Evolutionary conservation across 2,329 filamentous ascomycete species (phyloP).

Genomic region (Calycina herbarum): DNA sequence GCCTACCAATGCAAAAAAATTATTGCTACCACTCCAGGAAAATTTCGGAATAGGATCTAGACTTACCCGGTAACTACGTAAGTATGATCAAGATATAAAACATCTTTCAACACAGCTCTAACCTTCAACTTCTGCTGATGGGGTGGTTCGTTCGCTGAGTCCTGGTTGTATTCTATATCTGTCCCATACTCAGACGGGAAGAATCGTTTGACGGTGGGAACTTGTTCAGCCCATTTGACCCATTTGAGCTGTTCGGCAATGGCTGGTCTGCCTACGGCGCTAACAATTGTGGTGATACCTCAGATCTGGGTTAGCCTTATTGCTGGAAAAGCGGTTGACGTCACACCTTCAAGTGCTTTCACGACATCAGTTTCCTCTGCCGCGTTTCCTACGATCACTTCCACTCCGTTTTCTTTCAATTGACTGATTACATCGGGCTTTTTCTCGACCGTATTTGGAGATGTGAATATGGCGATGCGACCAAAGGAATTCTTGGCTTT

Average conservation of each 20-base stretch:
- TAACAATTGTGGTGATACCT: slow-evolving; percentile 64
- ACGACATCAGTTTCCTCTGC: slow-evolving; percentile 51
- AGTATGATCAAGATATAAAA: slow-evolving; percentile 59
- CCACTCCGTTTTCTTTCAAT: slow-evolving; percentile 47
- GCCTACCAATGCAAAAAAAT: not conserved
- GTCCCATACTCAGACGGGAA: slow-evolving; percentile 58
- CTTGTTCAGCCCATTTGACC: slow-evolving; percentile 58
- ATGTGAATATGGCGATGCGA: slow-evolving; percentile 57
- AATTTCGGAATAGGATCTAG: not conserved
- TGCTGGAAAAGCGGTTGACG: not conserved
- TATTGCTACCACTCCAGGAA: not conserved
- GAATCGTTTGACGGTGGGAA: slow-evolving; percentile 63
- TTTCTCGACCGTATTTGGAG: slow-evolving; percentile 47
- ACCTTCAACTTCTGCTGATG: slow-evolving; percentile 71
- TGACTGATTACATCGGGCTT: slow-evolving; percentile 51
- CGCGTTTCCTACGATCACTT: slow-evolving; percentile 57
- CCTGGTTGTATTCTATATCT: slow-evolving; percentile 54
- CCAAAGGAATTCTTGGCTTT: slow-evolving; percentile 46
- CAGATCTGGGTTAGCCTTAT: not conserved
- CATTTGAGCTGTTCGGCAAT: slow-evolving; percentile 62
- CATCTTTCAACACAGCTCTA: slow-evolving; percentile 56
- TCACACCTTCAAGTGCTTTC: slow-evolving; percentile 50
- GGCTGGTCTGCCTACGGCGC: slow-evolving; percentile 62
- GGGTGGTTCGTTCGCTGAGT: slow-evolving; percentile 60
- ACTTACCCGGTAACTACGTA: slow-evolving; percentile 40